Base-by-base conservation (phyloP, 805 yeast genomes). In the Lachancea sp. region DNA sequence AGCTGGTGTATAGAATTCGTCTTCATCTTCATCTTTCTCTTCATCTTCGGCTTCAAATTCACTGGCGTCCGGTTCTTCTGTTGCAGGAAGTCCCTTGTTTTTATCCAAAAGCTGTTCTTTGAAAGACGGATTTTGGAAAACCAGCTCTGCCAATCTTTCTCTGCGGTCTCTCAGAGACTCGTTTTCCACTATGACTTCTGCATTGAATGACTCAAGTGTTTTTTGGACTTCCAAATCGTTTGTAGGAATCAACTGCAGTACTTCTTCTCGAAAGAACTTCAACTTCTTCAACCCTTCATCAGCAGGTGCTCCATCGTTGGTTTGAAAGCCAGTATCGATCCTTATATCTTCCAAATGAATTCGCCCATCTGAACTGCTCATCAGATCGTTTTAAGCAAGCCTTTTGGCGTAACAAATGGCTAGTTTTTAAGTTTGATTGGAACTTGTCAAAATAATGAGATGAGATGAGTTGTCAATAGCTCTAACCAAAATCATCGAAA, bases 1-100 rank as follows among this genome's bases (percentile, higher is more conserved):
- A 0, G 95, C 96, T 0, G 95, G 95, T 0, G 96, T 88, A 56
- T 79, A 88, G 57, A 84, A 89, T 48, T 88, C 95, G 41, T 82
- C 95, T 12, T 85, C 38, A 20, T 35, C 82, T 9, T 79, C 82
- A 1, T 82, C 93, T 12, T 85, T 31, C 19, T 13, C 31, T 29
- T 13, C 31, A 3, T 13, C 15, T 29, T 29, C 15, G 31, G 13
- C 13, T 29, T 29, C 31, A 7, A 29, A 11, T 11, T 29, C 25
- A 22, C 25, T 8, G 8, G 25, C 25, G 8, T 22, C 25, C 25
- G 8, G 8, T 22, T 22, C 8, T 8, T 22, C 8, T 22, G 8
- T 22, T 8, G n/a, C n/a, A n/a, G n/a, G n/a, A n/a, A n/a, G n/a
- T n/a, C 8, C 8, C 15, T 29, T 29, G 31, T 29, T 12, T 17